Percentiles rank a stretch among this genome's conserved stretches.
Evolutionary conservation across 2,329 filamentous ascomycete genomes (phyloP).

Genomic region (Aspergillus oerlinghausenensis): DNA sequence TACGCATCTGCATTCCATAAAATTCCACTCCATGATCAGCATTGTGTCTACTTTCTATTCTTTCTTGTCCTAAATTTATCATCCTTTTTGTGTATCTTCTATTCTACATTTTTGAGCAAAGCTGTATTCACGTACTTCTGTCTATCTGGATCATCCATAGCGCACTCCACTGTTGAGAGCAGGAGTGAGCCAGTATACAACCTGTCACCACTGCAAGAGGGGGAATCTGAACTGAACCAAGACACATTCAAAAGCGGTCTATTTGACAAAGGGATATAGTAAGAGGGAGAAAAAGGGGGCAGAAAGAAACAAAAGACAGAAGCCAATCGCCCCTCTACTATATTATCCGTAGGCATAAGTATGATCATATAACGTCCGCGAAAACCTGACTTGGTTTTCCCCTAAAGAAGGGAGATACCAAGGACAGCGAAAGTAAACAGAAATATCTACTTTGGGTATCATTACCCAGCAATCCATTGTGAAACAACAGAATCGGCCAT

Average conservation of each 20-base stretch:
- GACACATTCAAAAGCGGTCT: neutral
- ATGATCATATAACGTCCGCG: neutral
- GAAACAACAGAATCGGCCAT: neutral
- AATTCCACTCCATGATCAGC: neutral
- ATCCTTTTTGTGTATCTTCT: neutral
- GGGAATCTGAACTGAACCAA: neutral
- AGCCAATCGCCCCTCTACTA: neutral
- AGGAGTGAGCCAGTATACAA: neutral
- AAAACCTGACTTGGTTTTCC: neutral
- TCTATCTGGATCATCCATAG: neutral
- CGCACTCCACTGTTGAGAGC: neutral
- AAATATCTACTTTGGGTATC: neutral
- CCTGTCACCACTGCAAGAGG: neutral
- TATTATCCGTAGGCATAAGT: neutral
- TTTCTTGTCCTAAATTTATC: neutral
- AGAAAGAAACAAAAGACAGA: neutral
- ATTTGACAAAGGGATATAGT: neutral
- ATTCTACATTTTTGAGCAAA: neutral
- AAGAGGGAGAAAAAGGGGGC: neutral
- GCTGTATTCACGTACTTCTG: neutral
- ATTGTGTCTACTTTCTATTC: neutral
- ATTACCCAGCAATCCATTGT: constrained; percentile 1
- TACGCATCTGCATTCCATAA: neutral
- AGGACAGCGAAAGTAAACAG: neutral
- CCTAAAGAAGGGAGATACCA: neutral